Base-by-base conservation (phyloP, 2,329 filamentous ascomycete species). In the Pseudocercospora macadamiae region DNA sequence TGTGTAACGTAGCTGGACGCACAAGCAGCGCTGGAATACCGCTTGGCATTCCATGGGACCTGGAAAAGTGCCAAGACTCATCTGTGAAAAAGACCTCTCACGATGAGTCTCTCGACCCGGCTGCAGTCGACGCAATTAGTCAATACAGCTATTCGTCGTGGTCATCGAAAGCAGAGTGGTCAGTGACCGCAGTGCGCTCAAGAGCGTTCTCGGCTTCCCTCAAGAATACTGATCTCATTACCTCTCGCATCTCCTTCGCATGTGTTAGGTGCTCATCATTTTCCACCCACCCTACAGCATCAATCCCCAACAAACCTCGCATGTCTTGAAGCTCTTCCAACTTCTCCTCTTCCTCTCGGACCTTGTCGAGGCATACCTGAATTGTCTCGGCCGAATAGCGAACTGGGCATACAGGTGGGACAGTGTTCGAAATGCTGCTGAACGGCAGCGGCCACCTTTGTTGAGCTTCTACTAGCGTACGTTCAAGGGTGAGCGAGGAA, bases 251-350 rank as follows among this genome's bases (percentile, higher is more conserved):
- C 21, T 45, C 39, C 14, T 45, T 18, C 18, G 39, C 39, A 14
- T 45, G 39, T 7, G 39, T 19, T 14, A 45, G 21, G 23, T 25
- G 19, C 12, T 45, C 39, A n/a, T 21, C 21, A n/a, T 45, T 19
- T 7, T 16, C 39, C 2, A 45, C 39, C 52, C 55, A 53, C 6
- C 55, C 55, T 16, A 14, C 18, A 28, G 39, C 44, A 28, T 57
- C 55, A 42, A 30, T 57, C 7, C 48, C 48, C 3, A 57, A 25
- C 39, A 57, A 36, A 18, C 14, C 55, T 42, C 55, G 25, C 47
- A 57, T 57, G 7, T 53, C 55, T 7, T 57, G 47, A 4, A 57
- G 55, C n/a, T 53, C 54, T 4, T 53, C 39, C 12, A 51, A 14
- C 34, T 45, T 57, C 34, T 57, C 55, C n/a, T 53, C 47, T 34